Evolutionary conservation across 495 filamentous ascomycete genomes (phyloP).

Genomic region (Lophium mytilinum): DNA sequence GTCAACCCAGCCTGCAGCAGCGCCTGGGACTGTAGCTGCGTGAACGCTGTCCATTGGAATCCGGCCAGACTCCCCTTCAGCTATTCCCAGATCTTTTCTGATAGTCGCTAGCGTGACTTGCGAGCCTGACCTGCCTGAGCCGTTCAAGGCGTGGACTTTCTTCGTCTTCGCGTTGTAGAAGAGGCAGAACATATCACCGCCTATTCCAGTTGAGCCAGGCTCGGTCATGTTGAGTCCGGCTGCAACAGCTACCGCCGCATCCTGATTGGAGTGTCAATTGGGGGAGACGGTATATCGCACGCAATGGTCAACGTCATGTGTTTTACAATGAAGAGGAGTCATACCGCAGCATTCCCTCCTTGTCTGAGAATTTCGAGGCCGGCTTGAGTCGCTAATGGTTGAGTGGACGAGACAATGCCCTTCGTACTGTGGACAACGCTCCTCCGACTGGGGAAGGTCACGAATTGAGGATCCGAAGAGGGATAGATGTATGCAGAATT

Average conservation of each 20-base stretch:
- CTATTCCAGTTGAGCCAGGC: constrained; percentile 89
- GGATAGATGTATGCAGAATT: constrained; percentile 49
- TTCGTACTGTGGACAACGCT: constrained; percentile 90
- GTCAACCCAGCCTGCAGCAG: constrained; percentile 91
- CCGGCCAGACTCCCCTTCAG: constrained; percentile 48
- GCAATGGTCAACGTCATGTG: no score
- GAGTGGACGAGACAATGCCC: constrained; percentile 85
- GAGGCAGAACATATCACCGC: constrained; percentile 96
- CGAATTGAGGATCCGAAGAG: constrained; percentile 50
- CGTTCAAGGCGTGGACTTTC: constrained; percentile 79
- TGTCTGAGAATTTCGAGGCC: constrained; percentile 74
- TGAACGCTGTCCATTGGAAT: constrained; percentile 75
- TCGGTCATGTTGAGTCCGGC: constrained; percentile 91
- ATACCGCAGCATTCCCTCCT: constrained; percentile 82
- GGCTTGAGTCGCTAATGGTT: constrained; percentile 83
- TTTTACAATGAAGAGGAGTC: neutral
- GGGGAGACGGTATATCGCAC: no score
- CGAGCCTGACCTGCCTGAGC: constrained; percentile 73
- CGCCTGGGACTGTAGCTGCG: constrained; percentile 78
- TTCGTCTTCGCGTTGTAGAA: constrained; percentile 80
- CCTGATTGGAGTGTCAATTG: constrained; percentile 41
- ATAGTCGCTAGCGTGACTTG: constrained; percentile 61
- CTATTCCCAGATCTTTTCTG: constrained; percentile 58
- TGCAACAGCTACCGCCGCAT: constrained; percentile 88
- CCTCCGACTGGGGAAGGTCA: constrained; percentile 72